Conservation (phyloP, 140 eudicot species). For the Erigeron philadelphicus region DNA sequence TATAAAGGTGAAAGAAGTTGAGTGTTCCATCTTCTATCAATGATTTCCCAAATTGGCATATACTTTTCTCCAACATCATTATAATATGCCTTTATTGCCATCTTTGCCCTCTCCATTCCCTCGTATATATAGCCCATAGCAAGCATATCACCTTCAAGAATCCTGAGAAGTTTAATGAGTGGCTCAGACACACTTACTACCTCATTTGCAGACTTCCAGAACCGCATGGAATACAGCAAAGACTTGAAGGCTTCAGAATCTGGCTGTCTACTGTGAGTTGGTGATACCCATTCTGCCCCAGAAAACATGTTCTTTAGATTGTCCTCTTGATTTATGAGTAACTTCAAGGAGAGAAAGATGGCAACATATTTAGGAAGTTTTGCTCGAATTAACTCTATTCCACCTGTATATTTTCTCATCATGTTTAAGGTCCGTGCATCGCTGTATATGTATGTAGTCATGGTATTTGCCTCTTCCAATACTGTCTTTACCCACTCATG, state of each 20-base stretch:
- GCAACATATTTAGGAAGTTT: constrained; percentile 28
- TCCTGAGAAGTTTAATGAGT: constrained; percentile 36
- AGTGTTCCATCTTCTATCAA: constrained; percentile 41
- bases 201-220: constrained; percentile 42
- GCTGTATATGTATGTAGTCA: constrained; percentile 32
- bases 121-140: constrained; percentile 49
- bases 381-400: constrained; percentile 33
- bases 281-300: constrained; percentile 32
- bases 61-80: constrained; percentile 27
- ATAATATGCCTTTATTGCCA: constrained; percentile 33
- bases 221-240: constrained; percentile 27
- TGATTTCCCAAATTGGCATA: constrained; percentile 34
- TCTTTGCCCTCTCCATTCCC: constrained; percentile 36
- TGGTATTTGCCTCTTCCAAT: constrained; percentile 35
- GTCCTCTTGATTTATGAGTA: constrained; percentile 35
- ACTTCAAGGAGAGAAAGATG: constrained; percentile 31
- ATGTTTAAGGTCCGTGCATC: constrained; percentile 23
- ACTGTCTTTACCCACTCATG: constrained; percentile 35
- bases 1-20: constrained; percentile 40
- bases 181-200: constrained; percentile 39
- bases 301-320: constrained; percentile 38
- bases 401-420: constrained; percentile 39
- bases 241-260: constrained; percentile 31
- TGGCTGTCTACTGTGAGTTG: constrained; percentile 18
- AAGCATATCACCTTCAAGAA: constrained; percentile 48